Evolutionary conservation across 208 protist genomes (phyloP), one percentile per base, ranked within the genome.

Genomic region (Trypanosomatidae sp.): DNA sequence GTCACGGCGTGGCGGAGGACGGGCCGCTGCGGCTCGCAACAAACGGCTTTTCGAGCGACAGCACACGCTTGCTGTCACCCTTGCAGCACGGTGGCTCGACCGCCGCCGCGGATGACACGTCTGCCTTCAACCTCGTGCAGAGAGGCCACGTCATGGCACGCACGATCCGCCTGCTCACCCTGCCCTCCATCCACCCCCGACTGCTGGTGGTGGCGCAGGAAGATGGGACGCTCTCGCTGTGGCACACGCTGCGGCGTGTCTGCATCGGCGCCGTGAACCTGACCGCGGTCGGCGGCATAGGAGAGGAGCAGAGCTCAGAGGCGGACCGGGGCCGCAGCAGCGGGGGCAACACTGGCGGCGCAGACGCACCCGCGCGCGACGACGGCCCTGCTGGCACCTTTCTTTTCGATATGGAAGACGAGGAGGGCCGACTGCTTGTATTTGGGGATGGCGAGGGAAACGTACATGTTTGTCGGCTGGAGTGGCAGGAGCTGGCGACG

Each of bases 161-260:
- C 58, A 75, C 88, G 2, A 69, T 79, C 28, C 66, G 76, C n/a
- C 69, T 96, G 66, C 69, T 91, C 43, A 74, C 69, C n/a, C 62
- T 96, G 49, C 43, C 74, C 12, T 30, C 58, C n/a, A 69, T 93
- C 15, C 71, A 86, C 53, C 73, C 71, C 25, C 74, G 88, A 44
- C 69, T 93, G 66, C 67, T 94, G n/a, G 68, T 96, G 58, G 66
- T 77, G 62, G 82, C 87, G 30, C 89, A 96, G 77, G 74, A 69
- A 3, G 91, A 96, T 68, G 91, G 89, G 60, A 96, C 87, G 8
- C 69, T 96, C 10, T 85, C 82, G 39, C 72, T 91, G 39, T 96
- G 91, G 91, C 89, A 96, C 62, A 90, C 84, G 12, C 55, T 93
- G 0, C 89, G 85, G 3, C 81, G 89, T 17, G 74, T 88, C 41